These are phyloP conservation scores for Aspergillus sp. DNA, from an alignment of 2,329 filamentous ascomycete species.

Conservation along the genomic window DNA sequence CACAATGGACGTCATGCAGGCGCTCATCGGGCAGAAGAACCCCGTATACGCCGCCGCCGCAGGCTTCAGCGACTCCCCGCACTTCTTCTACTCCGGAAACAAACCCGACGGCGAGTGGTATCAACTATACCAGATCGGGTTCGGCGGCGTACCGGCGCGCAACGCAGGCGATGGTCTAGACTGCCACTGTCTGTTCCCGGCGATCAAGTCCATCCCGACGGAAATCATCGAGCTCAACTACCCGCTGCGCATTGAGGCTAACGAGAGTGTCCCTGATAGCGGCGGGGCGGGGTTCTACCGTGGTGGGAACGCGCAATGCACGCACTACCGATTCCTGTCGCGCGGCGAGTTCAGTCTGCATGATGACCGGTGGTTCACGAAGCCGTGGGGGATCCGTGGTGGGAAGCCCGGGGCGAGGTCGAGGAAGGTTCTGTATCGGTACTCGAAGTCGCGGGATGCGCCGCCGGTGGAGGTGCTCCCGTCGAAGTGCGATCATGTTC, in stretches of 20 bases:
- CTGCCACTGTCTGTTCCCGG: slow-evolving; percentile 53
- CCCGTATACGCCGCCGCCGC: slow-evolving; percentile 49
- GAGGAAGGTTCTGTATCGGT: slow-evolving; percentile 45
- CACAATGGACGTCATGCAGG: slow-evolving; percentile 52
- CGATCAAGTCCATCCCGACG: slow-evolving; percentile 52
- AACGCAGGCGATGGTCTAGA: slow-evolving; percentile 51
- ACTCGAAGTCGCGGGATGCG: slow-evolving; percentile 35
- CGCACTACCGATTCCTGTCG: slow-evolving; percentile 48
- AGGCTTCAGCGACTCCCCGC: slow-evolving; percentile 52
- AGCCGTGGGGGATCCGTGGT: slow-evolving; percentile 51
- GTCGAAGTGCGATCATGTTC: slow-evolving; percentile 51
- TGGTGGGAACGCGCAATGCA: slow-evolving; percentile 52
- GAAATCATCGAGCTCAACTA: slow-evolving; percentile 52
- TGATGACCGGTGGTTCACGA: slow-evolving; percentile 52
- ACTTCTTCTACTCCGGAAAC: slow-evolving; percentile 54
- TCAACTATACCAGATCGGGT: slow-evolving; percentile 53
- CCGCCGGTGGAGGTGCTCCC: slow-evolving; percentile 39
- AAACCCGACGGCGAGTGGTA: slow-evolving; percentile 51
- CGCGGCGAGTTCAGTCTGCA: slow-evolving; percentile 50
- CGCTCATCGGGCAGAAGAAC: slow-evolving; percentile 51
- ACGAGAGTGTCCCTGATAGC: slow-evolving; percentile 50
- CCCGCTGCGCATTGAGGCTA: slow-evolving; percentile 50
- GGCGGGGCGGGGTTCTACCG: slow-evolving; percentile 50
- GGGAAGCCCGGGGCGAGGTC: slow-evolving; percentile 47
- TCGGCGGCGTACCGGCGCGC: slow-evolving; percentile 51